Base-by-base conservation (phyloP, 2,329 filamentous ascomycete genomes). In the Ascochyta clinopodiicola region DNA sequence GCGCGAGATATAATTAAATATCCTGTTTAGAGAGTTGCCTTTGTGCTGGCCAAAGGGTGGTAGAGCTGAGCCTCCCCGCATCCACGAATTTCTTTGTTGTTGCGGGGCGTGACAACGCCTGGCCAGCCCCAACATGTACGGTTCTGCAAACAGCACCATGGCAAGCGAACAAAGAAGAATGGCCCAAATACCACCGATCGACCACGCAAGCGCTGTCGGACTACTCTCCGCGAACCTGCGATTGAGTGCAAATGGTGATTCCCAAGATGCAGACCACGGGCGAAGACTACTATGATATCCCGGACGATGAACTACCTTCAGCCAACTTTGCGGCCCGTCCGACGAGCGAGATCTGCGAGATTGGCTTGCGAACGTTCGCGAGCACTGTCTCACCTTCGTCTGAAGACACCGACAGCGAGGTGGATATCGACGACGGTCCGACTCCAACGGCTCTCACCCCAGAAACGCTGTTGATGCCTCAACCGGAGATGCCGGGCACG, bases 281-380 rank as follows among this genome's bases (percentile, higher is more conserved):
- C 6, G 45, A 63, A 9, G 56, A 68, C 24, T 66, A 69, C 46
- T 67, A 67, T 32, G 64, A 69, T 39, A 60, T 67, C 35, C 57
- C 63, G 8, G 25, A 54, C 21, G 62, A 69, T 17, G 44, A 61
- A 39, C 35, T 69, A 31, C 66, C 66, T 6, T 58, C 58, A 39
- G 56, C 66, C 6, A 69, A 69, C 46, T 67, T 69, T 51, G 66
- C 64, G 32, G 57, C 58, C 25, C 59, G 63, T 8, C 64, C 66
- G 39, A 47, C 57, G n/a, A 62, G 58, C 43, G 66, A 69, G 22
- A 67, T 68, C 29, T 60, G 62, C n/a, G 64, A 66, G 32, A 55
- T 64, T 24, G 59, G 57, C 3, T 36, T 57, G 7, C 59, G 56
- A 52, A 63, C 53, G 1, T 56, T 61, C 38, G 39, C 56, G 25